These are phyloP conservation scores for Hygrocybe coccinea DNA, from an alignment of 768 basidiomycete species.

Conservation along the genomic window DNA sequence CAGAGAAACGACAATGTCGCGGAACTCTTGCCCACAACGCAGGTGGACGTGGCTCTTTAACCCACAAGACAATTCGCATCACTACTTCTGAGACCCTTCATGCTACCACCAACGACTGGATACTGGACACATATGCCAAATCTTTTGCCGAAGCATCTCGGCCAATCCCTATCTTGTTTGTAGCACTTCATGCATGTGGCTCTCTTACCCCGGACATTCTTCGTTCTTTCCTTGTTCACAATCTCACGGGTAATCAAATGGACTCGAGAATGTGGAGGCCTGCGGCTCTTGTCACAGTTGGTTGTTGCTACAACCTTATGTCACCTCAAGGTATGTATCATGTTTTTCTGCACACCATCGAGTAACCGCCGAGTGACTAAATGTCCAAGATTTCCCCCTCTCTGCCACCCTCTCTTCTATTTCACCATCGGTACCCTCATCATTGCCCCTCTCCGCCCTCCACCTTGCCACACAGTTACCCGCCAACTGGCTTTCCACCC, in stretches of 20 bases:
- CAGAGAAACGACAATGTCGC: neutral
- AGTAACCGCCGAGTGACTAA: neutral
- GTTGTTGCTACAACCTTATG: slow-evolving; percentile 79
- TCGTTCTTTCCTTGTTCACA: slow-evolving; percentile 44
- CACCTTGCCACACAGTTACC: slow-evolving; percentile 75
- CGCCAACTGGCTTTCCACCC: slow-evolving; percentile 48
- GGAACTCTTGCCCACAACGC: neutral
- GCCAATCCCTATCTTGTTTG: slow-evolving; percentile 49
- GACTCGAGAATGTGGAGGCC: slow-evolving; percentile 42
- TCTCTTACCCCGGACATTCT: slow-evolving; percentile 65
- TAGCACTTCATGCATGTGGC: slow-evolving; percentile 74
- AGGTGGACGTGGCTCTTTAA: slow-evolving; percentile 45
- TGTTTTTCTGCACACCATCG: neutral
- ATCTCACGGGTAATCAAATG: neutral
- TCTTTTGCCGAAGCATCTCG: neutral
- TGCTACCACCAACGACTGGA: slow-evolving; percentile 49
- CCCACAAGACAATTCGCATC: slow-evolving; percentile 55
- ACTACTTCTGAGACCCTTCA: slow-evolving; percentile 46
- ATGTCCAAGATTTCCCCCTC: slow-evolving; percentile 51
- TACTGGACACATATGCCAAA: slow-evolving; percentile 22
- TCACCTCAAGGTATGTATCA: slow-evolving; percentile 40
- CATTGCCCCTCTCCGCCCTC: slow-evolving; percentile 47
- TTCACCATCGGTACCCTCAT: slow-evolving; percentile 27
- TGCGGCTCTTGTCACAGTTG: slow-evolving; percentile 53
- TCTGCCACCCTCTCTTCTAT: slow-evolving; percentile 31